phyloP scores from a whole-genome alignment of 352 stramenopile species.

The Phytophthora macrochlamydospora region DNA sequence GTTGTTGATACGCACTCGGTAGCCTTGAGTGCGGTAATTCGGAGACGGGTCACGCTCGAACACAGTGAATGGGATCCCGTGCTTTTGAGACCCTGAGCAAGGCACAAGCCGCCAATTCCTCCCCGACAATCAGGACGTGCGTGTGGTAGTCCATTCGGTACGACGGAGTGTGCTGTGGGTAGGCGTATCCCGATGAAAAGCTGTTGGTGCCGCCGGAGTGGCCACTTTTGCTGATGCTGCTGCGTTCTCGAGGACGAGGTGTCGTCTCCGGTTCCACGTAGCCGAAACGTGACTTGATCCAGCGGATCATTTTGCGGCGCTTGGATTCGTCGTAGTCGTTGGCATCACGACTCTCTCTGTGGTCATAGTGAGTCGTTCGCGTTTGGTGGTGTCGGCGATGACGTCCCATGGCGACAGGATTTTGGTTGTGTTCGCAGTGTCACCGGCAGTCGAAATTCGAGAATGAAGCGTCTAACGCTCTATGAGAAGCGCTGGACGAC shows the following conservation, averaged over 20 bases:
- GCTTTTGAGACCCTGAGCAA: conserved; percentile 66
- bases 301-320: conserved; percentile 63
- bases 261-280: conserved; percentile 18
- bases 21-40: conserved; percentile 69
- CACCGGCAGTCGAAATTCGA: conserved; percentile 7
- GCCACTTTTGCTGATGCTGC: conserved; percentile 25
- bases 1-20: conserved; percentile 65
- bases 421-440: conserved; percentile 5
- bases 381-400: conserved; percentile 31
- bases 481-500: background rate
- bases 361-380: conserved; percentile 42
- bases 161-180: conserved; percentile 24
- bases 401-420: conserved; percentile 15
- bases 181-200: conserved; percentile 14
- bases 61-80: conserved; percentile 68
- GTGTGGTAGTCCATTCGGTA: conserved; percentile 25
- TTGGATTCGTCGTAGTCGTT: conserved; percentile 50
- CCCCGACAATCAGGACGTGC: conserved; percentile 58
- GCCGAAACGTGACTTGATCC: conserved; percentile 62
- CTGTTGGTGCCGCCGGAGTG: conserved; percentile 16
- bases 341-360: conserved; percentile 38
- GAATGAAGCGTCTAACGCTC: conserved; percentile 13
- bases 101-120: conserved; percentile 63
- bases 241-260: conserved; percentile 17
- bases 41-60: conserved; percentile 68